phyloP scores from a whole-genome alignment of 2,329 filamentous ascomycete genomes.

The Penicillium sp. region DNA sequence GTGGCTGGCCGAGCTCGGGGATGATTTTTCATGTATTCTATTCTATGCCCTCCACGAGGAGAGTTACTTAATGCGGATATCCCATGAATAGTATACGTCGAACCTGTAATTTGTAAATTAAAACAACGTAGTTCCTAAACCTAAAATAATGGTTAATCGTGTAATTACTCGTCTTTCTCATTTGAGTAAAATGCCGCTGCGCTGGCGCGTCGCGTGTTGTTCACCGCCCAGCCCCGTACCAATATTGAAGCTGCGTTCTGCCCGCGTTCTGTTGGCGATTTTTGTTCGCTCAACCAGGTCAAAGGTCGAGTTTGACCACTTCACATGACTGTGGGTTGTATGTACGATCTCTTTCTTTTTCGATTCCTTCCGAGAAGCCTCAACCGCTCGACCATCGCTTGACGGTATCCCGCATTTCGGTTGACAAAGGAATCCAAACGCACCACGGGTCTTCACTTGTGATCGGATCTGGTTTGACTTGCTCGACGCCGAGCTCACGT shows the following conservation, averaged over 20 bases:
- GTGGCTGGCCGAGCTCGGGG: conserved; percentile 9
- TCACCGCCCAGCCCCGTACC: conserved; percentile 22
- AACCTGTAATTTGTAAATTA: background rate
- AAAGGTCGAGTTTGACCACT: background rate
- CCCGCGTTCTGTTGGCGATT: conserved; percentile 22
- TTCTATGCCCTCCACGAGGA: conserved; percentile 29
- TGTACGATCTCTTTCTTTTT: background rate
- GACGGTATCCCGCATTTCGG: no score
- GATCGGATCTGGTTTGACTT: background rate
- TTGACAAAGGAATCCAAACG: background rate
- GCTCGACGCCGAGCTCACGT: background rate
- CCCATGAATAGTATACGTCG: conserved; percentile 6
- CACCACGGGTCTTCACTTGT: background rate
- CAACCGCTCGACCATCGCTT: no score
- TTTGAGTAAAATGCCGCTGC: conserved; percentile 27
- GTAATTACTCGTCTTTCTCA: conserved; percentile 4
- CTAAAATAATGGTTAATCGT: no score
- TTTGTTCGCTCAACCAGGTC: conserved; percentile 9
- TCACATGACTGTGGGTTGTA: background rate
- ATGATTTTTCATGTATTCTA: conserved; percentile 34
- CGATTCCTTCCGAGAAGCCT: no score
- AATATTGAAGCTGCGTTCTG: conserved; percentile 19
- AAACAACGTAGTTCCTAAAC: no score
- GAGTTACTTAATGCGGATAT: conserved; percentile 27
- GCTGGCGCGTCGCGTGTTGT: conserved; percentile 22